Base-by-base conservation (phyloP, 192 early-diverging fungal genomes). In the Phycomyces nitens region DNA sequence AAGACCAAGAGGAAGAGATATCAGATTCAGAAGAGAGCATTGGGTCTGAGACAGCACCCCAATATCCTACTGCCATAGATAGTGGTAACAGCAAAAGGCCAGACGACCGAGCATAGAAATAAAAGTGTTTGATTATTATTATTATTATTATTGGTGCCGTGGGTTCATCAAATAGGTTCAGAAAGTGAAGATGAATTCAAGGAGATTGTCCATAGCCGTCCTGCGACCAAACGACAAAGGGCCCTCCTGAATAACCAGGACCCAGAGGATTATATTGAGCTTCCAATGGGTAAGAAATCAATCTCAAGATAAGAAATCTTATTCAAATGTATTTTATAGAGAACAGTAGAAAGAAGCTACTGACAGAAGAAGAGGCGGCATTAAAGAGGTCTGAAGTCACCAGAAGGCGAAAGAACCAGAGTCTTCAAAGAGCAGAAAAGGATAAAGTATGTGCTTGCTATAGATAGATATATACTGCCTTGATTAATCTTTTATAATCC, bases 361-460 rank as follows among this genome's bases (percentile, higher is more conserved):
- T 86, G 34, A 88, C 89, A 0, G 85, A 83, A 18, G 89, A 92
- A 57, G 89, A 92, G 52, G 69, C 82, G 14, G 86, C 86, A 0
- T 66, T 92, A 29, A 80, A 80, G 71, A 82, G 80, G 64, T 89
- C 87, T 0, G 89, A 92, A 72, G 82, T 86, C 34, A 85, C 88
- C 1, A 81, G 89, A 42, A 80, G 86, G 10, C 81, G 89, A 64
- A 92, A 89, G 70, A 88, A 89, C 65, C 89, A 89, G 58, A 90
- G 84, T 53, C 76, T 84, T 50, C 88, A 92, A 68, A 76, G 86
- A 38, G 87, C 87, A 14, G 89, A 92, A 70, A 86, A 89, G 69
- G 85, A 86, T 26, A 84, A 86, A 61, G 76, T 85, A 51, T 42
- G 26, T 61, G 16, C 5, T 15, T 27, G 10, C 7, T 53, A 40